Evolutionary conservation across 768 basidiomycete genomes (phyloP).

Genomic region (Collybiopsis luxurians): DNA sequence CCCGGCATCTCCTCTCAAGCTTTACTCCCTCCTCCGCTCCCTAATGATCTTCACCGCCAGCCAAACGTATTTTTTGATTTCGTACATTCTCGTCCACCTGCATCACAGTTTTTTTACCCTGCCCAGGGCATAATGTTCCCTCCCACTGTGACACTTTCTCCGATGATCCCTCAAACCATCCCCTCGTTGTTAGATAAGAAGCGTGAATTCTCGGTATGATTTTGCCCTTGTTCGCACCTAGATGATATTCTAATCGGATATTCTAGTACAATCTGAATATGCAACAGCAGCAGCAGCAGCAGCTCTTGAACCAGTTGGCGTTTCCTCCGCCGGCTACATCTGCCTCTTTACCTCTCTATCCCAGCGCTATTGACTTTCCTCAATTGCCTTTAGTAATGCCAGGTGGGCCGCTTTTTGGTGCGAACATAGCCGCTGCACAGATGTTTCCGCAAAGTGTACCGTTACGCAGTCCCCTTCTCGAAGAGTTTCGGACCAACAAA

Average conservation of each 20-base stretch:
- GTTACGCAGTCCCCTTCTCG: slow-evolving; percentile 70
- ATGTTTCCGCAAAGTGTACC: slow-evolving; percentile 37
- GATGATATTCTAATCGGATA: slow-evolving; percentile 11
- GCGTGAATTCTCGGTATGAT: slow-evolving; percentile 50
- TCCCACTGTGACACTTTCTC: slow-evolving; percentile 46
- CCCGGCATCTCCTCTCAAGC: slow-evolving; percentile 39
- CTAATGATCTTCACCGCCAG: slow-evolving; percentile 44
- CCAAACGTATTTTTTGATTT: slow-evolving; percentile 62
- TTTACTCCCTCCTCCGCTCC: slow-evolving; percentile 38
- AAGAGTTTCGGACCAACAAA: slow-evolving; percentile 84
- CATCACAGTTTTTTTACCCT: slow-evolving; percentile 61
- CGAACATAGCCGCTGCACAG: slow-evolving; percentile 29
- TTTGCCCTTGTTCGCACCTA: slow-evolving; percentile 7
- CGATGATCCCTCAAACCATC: slow-evolving; percentile 47
- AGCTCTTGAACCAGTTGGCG: slow-evolving; percentile 39
- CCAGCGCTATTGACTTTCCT: slow-evolving; percentile 45
- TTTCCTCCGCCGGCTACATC: slow-evolving; percentile 42
- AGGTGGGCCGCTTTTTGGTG: slow-evolving; percentile 44
- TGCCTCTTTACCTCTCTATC: slow-evolving; percentile 42
- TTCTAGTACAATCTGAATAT: slow-evolving; percentile 38
- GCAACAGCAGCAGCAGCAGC: slow-evolving; percentile 43
- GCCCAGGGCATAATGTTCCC: slow-evolving; percentile 59
- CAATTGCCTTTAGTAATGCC: slow-evolving; percentile 45
- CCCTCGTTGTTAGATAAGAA: slow-evolving; percentile 52
- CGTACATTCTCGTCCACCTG: slow-evolving; percentile 41